A percentile compares a stretch with the other conserved stretches of the same genome.
Evolutionary conservation across 2,329 filamentous ascomycete species (phyloP).

Genomic region (Raffaelea ambrosiae): DNA sequence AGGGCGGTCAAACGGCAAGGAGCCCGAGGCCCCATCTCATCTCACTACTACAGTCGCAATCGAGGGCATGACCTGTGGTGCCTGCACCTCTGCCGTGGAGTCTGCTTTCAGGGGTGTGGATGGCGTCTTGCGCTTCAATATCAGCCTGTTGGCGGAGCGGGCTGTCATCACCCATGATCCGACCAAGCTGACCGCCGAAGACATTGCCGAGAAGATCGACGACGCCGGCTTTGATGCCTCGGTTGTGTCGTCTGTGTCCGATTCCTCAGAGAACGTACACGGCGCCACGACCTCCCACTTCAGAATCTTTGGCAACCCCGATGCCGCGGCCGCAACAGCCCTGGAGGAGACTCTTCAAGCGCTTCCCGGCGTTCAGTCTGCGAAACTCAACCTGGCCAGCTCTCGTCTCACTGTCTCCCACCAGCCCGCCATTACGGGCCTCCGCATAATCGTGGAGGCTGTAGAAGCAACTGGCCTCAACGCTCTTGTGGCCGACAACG

Average conservation of each 20-base stretch:
- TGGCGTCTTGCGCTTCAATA: constrained; percentile 83
- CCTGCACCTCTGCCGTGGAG: constrained; percentile 89
- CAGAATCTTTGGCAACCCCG: constrained; percentile 72
- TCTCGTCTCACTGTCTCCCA: constrained; percentile 68
- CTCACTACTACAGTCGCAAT: constrained; percentile 79
- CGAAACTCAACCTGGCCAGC: constrained; percentile 62
- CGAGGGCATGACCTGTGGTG: constrained; percentile 95
- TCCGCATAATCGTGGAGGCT: constrained; percentile 72
- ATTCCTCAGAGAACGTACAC: constrained; percentile 44
- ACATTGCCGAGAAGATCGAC: constrained; percentile 77
- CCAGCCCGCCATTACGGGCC: constrained; percentile 61
- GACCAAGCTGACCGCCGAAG: constrained; percentile 57
- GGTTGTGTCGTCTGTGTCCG: constrained; percentile 66
- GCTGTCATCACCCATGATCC: constrained; percentile 82
- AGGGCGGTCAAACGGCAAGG: constrained; percentile 34
- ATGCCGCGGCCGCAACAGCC: constrained; percentile 60
- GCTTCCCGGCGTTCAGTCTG: constrained; percentile 65
- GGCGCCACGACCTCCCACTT: constrained; percentile 60
- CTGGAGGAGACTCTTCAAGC: constrained; percentile 61
- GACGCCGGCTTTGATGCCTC: constrained; percentile 82
- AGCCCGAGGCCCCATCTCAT: constrained; percentile 26
- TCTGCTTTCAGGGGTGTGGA: constrained; percentile 68
- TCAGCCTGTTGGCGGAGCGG: constrained; percentile 86
- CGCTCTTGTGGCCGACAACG: constrained; percentile 78
- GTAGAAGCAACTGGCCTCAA: constrained; percentile 82